These are phyloP conservation scores for Yarrowia sp. DNA, from an alignment of 805 yeast species.

Conservation along the genomic window DNA sequence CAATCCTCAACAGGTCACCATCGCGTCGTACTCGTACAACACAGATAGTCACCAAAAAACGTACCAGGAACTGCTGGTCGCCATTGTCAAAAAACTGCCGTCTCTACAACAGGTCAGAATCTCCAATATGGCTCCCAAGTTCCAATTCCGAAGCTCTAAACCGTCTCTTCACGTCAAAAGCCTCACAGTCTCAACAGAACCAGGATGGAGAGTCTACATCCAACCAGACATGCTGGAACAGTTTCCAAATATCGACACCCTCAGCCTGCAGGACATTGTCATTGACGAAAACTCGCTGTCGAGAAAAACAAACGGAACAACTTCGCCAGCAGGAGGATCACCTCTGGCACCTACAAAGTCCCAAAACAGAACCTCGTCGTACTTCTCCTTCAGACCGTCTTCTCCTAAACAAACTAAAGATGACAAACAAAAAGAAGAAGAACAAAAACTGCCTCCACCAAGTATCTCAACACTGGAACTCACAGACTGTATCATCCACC, in stretches of 20 bases:
- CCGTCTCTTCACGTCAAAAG: background rate
- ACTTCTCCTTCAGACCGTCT: background rate
- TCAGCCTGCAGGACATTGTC: slow-evolving; percentile 12
- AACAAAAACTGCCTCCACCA: background rate
- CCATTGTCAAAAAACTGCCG: slow-evolving; percentile 14
- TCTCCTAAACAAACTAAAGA: background rate
- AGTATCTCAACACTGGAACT: background rate
- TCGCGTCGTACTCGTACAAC: slow-evolving; percentile 9
- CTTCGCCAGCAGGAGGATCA: background rate
- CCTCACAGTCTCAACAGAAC: background rate
- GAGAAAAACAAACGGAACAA: background rate
- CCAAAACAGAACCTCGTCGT: slow-evolving; percentile 1
- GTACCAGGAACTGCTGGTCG: slow-evolving; percentile 2
- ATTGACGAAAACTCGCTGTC: background rate
- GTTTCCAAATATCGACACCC: slow-evolving; percentile 9
- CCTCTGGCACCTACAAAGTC: background rate
- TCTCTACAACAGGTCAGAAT: background rate
- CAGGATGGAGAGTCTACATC: slow-evolving; percentile 15
- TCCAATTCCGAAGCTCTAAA: slow-evolving; percentile 1
- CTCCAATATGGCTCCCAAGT: slow-evolving; percentile 8
- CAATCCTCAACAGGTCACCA: slow-evolving; percentile 5
- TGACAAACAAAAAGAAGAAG: no score
- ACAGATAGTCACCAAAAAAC: background rate
- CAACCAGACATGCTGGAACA: slow-evolving; percentile 13
- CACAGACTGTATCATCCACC: slow-evolving; percentile 13